Evolutionary conservation across 2,329 filamentous ascomycete genomes (phyloP), one percentile per base, ranked within the genome.

Genomic region (Torrubiellomyces zombiae): DNA sequence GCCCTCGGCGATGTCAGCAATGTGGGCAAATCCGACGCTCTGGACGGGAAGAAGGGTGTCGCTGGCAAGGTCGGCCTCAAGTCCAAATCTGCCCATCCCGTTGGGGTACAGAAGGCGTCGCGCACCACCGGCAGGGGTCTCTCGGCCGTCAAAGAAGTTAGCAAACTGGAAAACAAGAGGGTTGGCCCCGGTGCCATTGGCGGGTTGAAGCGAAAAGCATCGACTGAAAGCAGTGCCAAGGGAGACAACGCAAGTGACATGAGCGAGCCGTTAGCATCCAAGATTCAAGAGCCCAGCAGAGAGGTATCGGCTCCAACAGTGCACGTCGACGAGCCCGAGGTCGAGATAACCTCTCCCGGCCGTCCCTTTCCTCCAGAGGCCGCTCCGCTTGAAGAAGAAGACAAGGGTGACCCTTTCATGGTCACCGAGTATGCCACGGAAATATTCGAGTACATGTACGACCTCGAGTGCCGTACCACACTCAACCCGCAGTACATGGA

Each of bases 1-100:
- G 85, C 81, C 24, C 67, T 98, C 18, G 83, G 80, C 30, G 89
- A 98, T 58, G 78, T 94, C 39, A 95, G 83, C 67, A 98, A 98
- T 56, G 77, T 92, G 35, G 72, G 72, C 41, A 95, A 94, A 52
- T 65, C 66, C 23, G 78, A 80, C 27, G 61, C 53, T 5, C 58
- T 63, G 33, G 77, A 80, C 28, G 69, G 64, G 38, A 92, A 91
- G 63, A 93, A 92, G 63, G 55, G 60, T 22, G 48, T 59, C 18
- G 53, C 53, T 20, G 61, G 59, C 45, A 77, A 83, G 55, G 56
- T 56, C 29, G 73, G 73, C 28, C 58, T 85, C 15, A 67, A 81
- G 20, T 81, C 82, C 23, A 93, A 94, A 57, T 69, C 75, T 29
- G 68, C 75, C 26, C 76, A 85, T 45, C 72, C 80, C 29, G 78